Evolutionary conservation across 306 rosid species (phyloP), one percentile per base, ranked within the genome.

Genomic region (Lathyrus aphaca): DNA sequence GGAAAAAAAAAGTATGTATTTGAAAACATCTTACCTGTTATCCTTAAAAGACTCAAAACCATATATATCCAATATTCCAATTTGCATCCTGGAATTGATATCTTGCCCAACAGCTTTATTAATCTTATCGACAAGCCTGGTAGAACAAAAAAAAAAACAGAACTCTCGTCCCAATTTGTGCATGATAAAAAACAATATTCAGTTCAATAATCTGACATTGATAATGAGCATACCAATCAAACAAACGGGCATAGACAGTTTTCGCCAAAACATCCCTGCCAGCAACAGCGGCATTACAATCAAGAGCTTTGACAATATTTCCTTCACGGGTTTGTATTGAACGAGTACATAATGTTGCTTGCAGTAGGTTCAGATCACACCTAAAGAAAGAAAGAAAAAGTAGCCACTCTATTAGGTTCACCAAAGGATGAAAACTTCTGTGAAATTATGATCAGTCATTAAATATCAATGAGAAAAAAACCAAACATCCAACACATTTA

Each of bases 21-120:
- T 68, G 71, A 77, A 46, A 65, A 65, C 60, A 50, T 55, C 57
- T 71, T 78, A 91, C 99, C 97, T 94, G 35, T 94, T 94, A 79
- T 91, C 91, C 89, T 88, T 94, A 23, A 94, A 94, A 83, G 97
- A 94, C 74, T 94, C 99, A 79, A 94, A 94, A 56, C 99, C 99
- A 65, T 94, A 91, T 76, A 94, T 94, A 84, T 94, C 99, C 85
- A 94, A 64, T 39, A 94, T 89, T 79, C 99, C 99, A 63, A 94
- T 91, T 77, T 89, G 96, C 17, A 81, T 60, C 79, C 38, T 74
- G 66, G 97, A 94, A 83, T 84, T 89, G 64, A 48, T 70, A 71
- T 94, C 99, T 83, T 91, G 99, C 73, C 97, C 99, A 42, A 91
- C 97, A 64, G 97, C 81, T 66, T 78, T 86, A 75, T 94, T 94